phyloP scores from a whole-genome alignment of 2,329 filamentous ascomycete species.

The Fusarium sp. region DNA sequence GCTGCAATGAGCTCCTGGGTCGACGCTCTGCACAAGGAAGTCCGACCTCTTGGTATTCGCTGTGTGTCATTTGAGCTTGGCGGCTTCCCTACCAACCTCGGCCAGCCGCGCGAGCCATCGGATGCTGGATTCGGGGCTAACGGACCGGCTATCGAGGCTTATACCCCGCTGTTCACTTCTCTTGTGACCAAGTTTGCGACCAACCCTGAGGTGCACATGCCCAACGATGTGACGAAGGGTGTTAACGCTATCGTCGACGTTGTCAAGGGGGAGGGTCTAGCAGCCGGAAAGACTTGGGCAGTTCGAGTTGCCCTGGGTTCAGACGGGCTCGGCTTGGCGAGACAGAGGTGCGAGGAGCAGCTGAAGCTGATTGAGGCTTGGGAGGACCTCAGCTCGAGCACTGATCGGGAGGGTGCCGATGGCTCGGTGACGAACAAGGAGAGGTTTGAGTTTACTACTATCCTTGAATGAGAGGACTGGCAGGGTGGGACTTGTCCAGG shows the following conservation, averaged over 20 bases:
- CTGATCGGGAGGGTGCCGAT: neutral
- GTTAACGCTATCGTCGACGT: neutral
- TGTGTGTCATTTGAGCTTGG: neutral
- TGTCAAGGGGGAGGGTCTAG: neutral
- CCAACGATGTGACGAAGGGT: neutral
- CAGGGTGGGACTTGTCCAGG: neutral
- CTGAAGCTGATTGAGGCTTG: neutral
- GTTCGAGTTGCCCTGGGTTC: neutral
- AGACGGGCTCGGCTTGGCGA: neutral
- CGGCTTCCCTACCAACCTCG: neutral
- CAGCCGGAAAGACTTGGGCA: neutral
- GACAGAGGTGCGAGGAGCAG: neutral
- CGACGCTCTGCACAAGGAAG: neutral
- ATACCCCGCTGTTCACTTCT: neutral
- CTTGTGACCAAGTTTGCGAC: neutral
- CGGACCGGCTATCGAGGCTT: neutral
- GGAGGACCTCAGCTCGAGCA: neutral
- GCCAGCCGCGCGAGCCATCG: neutral
- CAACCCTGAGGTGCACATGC: neutral
- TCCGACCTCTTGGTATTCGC: neutral
- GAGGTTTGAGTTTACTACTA: neutral
- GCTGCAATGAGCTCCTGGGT: neutral
- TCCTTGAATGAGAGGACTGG: neutral
- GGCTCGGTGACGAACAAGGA: neutral
- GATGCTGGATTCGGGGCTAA: neutral